phyloP scores from a whole-genome alignment of 805 yeast genomes.

The Vanderwaltozyma yarrowii region DNA sequence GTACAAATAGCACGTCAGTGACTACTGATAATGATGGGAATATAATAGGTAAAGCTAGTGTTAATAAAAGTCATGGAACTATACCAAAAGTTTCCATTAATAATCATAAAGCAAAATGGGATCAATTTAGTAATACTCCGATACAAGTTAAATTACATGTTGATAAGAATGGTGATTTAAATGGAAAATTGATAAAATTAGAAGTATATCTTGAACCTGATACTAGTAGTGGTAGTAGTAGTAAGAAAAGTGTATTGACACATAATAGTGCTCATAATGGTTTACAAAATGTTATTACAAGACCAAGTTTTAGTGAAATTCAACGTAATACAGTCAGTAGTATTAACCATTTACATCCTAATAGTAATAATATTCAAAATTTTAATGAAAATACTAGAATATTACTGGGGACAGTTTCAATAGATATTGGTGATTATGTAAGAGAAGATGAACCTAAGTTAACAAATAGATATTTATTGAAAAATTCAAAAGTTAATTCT shows the following conservation, averaged over 20 bases:
- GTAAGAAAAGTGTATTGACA: too few species aligned
- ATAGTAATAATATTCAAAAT: neutral
- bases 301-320: neutral
- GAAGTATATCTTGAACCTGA: constrained; percentile 35
- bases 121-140: constrained; percentile 28
- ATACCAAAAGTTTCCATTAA: constrained; percentile 37
- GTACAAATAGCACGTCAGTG: constrained; percentile 12
- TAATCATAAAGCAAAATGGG: constrained; percentile 45
- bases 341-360: too few species aligned
- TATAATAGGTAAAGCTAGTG: constrained; percentile 3
- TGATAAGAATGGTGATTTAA: constrained; percentile 29
- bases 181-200: constrained; percentile 30
- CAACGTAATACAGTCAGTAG: neutral
- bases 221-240: too few species aligned
- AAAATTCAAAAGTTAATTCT: constrained; percentile 73
- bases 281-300: too few species aligned
- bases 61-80: constrained; percentile 21
- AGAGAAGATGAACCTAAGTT: constrained; percentile 37
- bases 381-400: neutral
- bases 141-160: constrained; percentile 34
- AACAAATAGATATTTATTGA: constrained; percentile 56
- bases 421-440: constrained; percentile 67
- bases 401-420: constrained; percentile 50
- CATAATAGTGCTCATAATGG: too few species aligned
- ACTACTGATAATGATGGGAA: neutral